Base-by-base conservation (phyloP, 352 stramenopile species). In the Globisporangium orthogonon region DNA sequence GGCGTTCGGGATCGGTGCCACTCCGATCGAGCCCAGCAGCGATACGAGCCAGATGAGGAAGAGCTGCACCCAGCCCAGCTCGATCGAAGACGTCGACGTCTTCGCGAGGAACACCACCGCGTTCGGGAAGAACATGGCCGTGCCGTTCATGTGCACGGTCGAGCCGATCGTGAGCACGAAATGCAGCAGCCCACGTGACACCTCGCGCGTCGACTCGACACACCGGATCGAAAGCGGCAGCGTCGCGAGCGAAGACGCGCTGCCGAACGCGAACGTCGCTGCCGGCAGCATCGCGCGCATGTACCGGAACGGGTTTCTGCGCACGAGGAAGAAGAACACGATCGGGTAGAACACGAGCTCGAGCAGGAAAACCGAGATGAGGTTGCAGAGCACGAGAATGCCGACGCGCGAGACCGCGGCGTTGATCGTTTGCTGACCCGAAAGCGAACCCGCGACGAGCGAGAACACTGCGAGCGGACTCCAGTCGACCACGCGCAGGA, bases 61-160 rank as follows among this genome's bases (percentile, higher is more conserved):
- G 14, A 86, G 46, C 54, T 87, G 59, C 31, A 74, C 49, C 63
- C 65, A 81, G 5, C 71, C 73, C 23, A 91, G 55, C 7, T 73
- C 45, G 13, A 83, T 69, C 3, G 60, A 46, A 0, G 61, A 49
- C 5, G 70, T 69, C 4, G 73, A 64, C 35, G 82, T 87, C 29
- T 73, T 70, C 11, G 78, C 76, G 28, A 91, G 66, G 57, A 89
- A 91, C 13, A 91, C 67, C 7, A 91, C 56, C 9, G 79, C 76
- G 23, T 68, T 80, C 0, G 78, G 78, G 57, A 86, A 92, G 56
- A 84, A 86, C 60, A 90, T 83, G 13, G 79, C 80, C 33, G 72
- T 79, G 62, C 82, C 82, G 58, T 92, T 88, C 74, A 89, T 92
- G 69, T 92, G 77, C 39, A 81, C 66, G 3, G 72, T 87, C 33